Evolutionary conservation across 768 basidiomycete genomes (phyloP), one percentile per base, ranked within the genome.

Genomic region (Scleroderma bovista): DNA sequence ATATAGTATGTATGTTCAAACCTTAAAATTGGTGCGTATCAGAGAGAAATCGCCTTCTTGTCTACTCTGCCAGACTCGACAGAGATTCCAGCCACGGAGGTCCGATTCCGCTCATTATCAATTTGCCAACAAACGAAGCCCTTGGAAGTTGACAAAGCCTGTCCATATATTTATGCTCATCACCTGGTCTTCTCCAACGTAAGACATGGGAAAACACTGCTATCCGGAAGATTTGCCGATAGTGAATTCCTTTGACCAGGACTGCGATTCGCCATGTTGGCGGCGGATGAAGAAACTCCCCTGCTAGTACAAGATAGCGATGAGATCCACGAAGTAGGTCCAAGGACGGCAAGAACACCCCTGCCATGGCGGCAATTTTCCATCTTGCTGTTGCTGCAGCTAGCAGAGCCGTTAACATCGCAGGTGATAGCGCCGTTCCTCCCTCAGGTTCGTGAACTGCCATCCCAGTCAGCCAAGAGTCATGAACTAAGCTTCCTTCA

Each of bases 391-490:
- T 74, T 87, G 56, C 74, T 90, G 22, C 86, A 88, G 64, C 78
- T 89, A 40, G 74, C 85, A 33, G 88, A 91, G 61, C 88, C 88
- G 1, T 69, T 91, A 55, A 86, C 87, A 2, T 78, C 78, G 6
- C 78, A 87, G 51, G 84, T 90, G 48, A 88, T 90, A 52, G 79
- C 79, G 42, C 88, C 88, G 1, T 89, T 88, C 60, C 76, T 81
- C n/a, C 85, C 84, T 3, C 80, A 88, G 72, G 85, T 84, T 48
- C 38, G 75, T 57, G 24, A 15, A n/a, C 22, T 24, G n/a, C n/a
- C n/a, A n/a, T n/a, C 22, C 23, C 23, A 26, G 9, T 23, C 16
- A n/a, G 16, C 24, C n/a, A 29, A n/a, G 8, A 4, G 4, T 9
- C n/a, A 7, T 22, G 23, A 29, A n/a, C 41, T 6, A 6, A n/a